Percentiles rank a stretch among this genome's conserved stretches.
These are phyloP conservation scores for Podaxis sp. DNA, from an alignment of 768 basidiomycete species.

Conservation along the genomic window DNA sequence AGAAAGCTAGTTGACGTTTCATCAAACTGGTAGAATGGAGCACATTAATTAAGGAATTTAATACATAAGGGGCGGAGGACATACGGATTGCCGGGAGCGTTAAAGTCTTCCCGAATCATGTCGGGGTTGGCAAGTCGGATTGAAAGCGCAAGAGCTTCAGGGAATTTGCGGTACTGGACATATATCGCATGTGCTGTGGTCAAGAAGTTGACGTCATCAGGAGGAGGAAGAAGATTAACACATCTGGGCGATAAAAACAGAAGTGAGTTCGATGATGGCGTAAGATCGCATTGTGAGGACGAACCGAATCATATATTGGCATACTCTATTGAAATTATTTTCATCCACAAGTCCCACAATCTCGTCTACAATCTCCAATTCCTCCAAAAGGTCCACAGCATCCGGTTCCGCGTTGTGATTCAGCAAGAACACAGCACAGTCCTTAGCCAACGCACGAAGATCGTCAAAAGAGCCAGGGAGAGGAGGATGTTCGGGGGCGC, in stretches of 20 bases:
- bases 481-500: slow-evolving; percentile 26
- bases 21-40: slow-evolving; percentile 54
- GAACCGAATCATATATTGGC: slow-evolving; percentile 93
- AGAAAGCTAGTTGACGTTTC: slow-evolving; percentile 93
- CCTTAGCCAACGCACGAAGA: slow-evolving; percentile 71
- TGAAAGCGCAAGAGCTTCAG: slow-evolving; percentile 86
- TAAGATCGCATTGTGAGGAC: slow-evolving; percentile 19
- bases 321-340: slow-evolving; percentile 87
- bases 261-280: slow-evolving; percentile 6
- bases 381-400: slow-evolving; percentile 93
- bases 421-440: slow-evolving; percentile 88
- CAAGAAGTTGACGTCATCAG: slow-evolving; percentile 90
- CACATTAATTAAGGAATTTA: not conserved
- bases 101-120: slow-evolving; percentile 85
- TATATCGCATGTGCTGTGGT: slow-evolving; percentile 89
- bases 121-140: slow-evolving; percentile 81
- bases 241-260: slow-evolving; percentile 46
- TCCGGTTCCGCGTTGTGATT: slow-evolving; percentile 97
- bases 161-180: slow-evolving; percentile 81
- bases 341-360: slow-evolving; percentile 80
- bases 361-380: slow-evolving; percentile 84
- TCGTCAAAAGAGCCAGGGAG: slow-evolving; percentile 69
- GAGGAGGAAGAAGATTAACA: slow-evolving; percentile 86
- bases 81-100: slow-evolving; percentile 84
- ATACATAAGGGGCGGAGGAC: slow-evolving; percentile 27